Evolutionary conservation across 208 protist genomes (phyloP), one percentile per base, ranked within the genome.

Genomic region (Trypanosoma rangeli): DNA sequence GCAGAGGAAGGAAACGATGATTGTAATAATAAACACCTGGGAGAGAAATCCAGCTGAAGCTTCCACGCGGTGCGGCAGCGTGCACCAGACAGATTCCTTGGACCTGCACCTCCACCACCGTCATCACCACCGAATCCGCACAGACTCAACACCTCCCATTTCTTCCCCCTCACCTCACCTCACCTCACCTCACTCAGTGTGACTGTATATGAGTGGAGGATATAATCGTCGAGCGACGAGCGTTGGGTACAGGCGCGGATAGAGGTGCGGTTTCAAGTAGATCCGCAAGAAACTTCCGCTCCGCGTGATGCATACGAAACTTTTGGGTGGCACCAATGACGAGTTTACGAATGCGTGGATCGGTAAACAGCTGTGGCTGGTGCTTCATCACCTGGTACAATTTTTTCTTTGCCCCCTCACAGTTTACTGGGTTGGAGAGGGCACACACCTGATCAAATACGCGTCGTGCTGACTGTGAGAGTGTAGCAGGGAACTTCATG

Each of bases 231-330:
- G 64, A 58, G 0, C 52, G 64, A 49, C 72, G 55, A 4, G 42
- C 52, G 3, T 49, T 37, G 22, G 75, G 16, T 42, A 20, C 31
- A 60, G 31, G 62, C 39, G 70, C 71, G 7, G 72, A 20, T 62
- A 92, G 65, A 63, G 89, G 89, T 22, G 89, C 86, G 31, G 82
- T 85, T 29, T 93, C 85, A 22, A 96, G 75, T 29, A 96, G 52
- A 52, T 89, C 84, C 4, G 83, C 84, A 22, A 96, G 78, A 55
- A 94, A 96, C 50, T 91, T 90, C n/a, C 91, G 80, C 76, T 96
- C 88, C 28, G 66, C 80, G 58, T 88, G 80, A 22, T 85, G 80
- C 87, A 96, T 85, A 29, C 82, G 85, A 78, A 86, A 92, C n/a
- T 76, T 83, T 22, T 70, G 65, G 33, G 74, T 70, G 1, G 74